phyloP scores from a whole-genome alignment of 1,139 yeast genomes.

The Kodamaea alishanica region DNA sequence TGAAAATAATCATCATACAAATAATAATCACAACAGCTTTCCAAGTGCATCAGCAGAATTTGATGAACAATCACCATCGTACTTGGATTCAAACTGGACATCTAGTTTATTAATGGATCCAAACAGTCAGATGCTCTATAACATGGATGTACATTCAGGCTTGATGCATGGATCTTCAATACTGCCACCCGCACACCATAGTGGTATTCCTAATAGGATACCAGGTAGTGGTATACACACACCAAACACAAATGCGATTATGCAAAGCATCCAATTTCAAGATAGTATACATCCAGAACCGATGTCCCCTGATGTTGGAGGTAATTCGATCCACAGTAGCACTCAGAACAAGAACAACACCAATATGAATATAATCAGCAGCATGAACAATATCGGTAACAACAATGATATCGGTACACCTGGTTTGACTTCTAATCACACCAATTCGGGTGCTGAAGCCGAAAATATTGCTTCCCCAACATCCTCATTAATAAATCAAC shows the following conservation, averaged over 20 bases:
- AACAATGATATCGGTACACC: constrained; percentile 3
- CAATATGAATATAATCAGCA: constrained; percentile 6
- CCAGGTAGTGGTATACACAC: constrained; percentile 4
- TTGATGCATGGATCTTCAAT: too few species aligned
- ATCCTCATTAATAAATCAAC: neutral
- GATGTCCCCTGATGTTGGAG: constrained; percentile 7
- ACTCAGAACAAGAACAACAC: constrained; percentile 2
- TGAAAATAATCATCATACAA: constrained; percentile 2
- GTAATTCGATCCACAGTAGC: constrained; percentile 1
- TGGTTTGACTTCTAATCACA: too few species aligned
- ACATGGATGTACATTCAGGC: constrained; percentile 17
- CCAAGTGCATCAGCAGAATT: constrained; percentile 10
- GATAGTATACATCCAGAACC: constrained; percentile 23
- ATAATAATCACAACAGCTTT: neutral
- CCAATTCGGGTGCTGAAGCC: too few species aligned
- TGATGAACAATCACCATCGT: constrained; percentile 28
- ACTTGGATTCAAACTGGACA: constrained; percentile 48
- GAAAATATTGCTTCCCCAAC: constrained; percentile 6
- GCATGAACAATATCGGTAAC: constrained; percentile 3
- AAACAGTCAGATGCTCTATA: constrained; percentile 35
- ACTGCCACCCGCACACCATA: too few species aligned
- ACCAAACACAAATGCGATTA: constrained; percentile 21
- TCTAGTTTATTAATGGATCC: constrained; percentile 36
- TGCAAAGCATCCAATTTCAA: constrained; percentile 35
- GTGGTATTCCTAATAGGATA: too few species aligned